Conservation (phyloP, 139 green algal species). For the Klebsormidium nitens region DNA sequence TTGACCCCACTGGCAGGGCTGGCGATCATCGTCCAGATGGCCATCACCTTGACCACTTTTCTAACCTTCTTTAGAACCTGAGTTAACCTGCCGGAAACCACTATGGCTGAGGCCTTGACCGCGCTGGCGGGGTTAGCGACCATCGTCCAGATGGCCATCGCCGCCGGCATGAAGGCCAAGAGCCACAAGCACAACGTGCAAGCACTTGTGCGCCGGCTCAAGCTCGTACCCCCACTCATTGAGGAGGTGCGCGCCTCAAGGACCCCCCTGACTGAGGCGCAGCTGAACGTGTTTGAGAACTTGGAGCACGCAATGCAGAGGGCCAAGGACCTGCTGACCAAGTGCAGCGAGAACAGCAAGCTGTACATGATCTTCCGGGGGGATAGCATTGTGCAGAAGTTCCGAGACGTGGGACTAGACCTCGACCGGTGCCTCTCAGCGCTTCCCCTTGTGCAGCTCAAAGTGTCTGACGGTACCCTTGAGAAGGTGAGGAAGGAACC, state of each 20-base stretch:
- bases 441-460: not conserved
- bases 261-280: not conserved
- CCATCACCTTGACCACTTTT: too few species aligned
- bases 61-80: too few species aligned
- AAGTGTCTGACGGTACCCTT: conserved; percentile 2
- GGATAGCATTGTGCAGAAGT: not conserved
- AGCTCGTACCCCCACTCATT: not conserved
- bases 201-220: not conserved
- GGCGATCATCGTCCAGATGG: too few species aligned
- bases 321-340: not conserved
- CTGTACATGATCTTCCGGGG: not conserved
- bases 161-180: not conserved
- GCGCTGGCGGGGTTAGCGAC: too few species aligned
- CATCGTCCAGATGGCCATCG: not conserved
- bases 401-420: not conserved
- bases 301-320: not conserved
- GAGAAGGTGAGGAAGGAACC: too few species aligned
- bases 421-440: not conserved
- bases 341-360: not conserved
- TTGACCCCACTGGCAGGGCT: too few species aligned
- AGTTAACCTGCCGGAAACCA: too few species aligned
- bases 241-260: not conserved
- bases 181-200: not conserved
- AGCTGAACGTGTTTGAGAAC: not conserved
- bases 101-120: too few species aligned